Conservation (phyloP, 352 stramenopile species). For the Phytophthora syringae region DNA sequence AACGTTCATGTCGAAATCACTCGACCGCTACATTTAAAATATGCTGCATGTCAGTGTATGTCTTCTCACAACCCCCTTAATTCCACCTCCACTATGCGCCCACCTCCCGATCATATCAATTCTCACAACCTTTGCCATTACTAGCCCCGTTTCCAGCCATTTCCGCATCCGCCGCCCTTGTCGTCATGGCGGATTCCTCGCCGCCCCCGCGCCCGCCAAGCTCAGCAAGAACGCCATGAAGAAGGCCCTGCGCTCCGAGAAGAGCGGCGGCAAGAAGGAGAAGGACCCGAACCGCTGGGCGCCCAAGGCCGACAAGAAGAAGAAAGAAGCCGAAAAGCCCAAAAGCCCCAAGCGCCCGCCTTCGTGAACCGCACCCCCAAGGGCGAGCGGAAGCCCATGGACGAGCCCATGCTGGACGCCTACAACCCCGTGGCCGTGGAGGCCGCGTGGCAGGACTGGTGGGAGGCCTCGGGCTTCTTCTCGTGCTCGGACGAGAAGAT, state of each 20-base stretch:
- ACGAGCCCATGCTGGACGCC: constrained; percentile 87
- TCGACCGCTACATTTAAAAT: too few relatives aligned
- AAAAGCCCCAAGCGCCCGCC: constrained; percentile 28
- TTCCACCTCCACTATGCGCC: background rate
- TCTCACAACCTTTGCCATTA: background rate
- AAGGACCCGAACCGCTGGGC: constrained; percentile 94
- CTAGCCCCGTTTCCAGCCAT: constrained; percentile 16
- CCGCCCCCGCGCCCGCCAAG: constrained; percentile 51
- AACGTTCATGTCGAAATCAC: constrained; percentile 1
- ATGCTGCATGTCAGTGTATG: too few relatives aligned
- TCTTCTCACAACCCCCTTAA: too few relatives aligned
- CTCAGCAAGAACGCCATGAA: constrained; percentile 97
- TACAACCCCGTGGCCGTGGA: constrained; percentile 98
- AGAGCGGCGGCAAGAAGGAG: constrained; percentile 93
- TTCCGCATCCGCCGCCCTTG: constrained; percentile 13
- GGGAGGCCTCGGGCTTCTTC: constrained; percentile 97
- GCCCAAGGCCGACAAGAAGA: constrained; percentile 89
- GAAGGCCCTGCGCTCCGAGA: constrained; percentile 91
- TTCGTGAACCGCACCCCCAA: constrained; percentile 96
- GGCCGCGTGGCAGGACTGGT: constrained; percentile 98
- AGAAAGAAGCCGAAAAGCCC: constrained; percentile 64
- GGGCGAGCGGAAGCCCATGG: constrained; percentile 96
- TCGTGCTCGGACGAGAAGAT: constrained; percentile 91
- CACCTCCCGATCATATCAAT: background rate
- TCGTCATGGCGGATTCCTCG: constrained; percentile 23